A percentile compares a stretch with the other conserved stretches of the same genome.
phyloP scores from a whole-genome alignment of 2,329 filamentous ascomycete species.

The Xylariomycetidae sp. region DNA sequence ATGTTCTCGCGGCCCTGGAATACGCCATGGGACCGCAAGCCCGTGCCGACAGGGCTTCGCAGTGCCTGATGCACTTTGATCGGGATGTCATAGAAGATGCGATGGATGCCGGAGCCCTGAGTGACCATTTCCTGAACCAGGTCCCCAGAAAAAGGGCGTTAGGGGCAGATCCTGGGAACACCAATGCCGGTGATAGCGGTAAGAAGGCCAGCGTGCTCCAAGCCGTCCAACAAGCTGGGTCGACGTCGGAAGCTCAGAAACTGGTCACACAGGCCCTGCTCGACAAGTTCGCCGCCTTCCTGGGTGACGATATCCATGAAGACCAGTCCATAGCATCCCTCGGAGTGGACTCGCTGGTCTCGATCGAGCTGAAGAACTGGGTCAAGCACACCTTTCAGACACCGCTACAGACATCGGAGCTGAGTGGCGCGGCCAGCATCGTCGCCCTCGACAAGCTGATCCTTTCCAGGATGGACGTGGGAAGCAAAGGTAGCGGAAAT shows the following conservation, averaged over 20 bases:
- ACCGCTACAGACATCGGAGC: conserved; percentile 10
- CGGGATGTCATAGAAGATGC: conserved; percentile 11
- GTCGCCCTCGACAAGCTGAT: no score
- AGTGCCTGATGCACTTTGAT: conserved; percentile 12
- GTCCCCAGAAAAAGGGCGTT: no score
- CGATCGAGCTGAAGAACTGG: conserved; percentile 15
- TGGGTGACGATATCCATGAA: conserved; percentile 8
- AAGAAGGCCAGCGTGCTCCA: conserved; percentile 1
- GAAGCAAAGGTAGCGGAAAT: no score
- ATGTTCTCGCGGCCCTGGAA: conserved; percentile 4
- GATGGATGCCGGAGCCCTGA: conserved; percentile 5
- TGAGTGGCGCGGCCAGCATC: conserved; percentile 8
- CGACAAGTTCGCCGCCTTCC: conserved; percentile 8
- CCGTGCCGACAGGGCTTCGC: conserved; percentile 4
- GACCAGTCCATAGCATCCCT: conserved; percentile 4
- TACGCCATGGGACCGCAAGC: conserved; percentile 12
- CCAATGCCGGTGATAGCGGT: not conserved
- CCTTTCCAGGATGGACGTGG: no score
- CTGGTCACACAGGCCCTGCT: conserved; percentile 8
- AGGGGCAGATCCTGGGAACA: conserved; percentile 3
- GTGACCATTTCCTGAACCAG: conserved; percentile 10
- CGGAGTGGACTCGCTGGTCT: conserved; percentile 12
- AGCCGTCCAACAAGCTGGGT: conserved; percentile 1
- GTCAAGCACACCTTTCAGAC: conserved; percentile 9
- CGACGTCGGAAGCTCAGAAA: conserved; percentile 9